These are phyloP conservation scores for Trichosphaerium sp. DNA, from an alignment of 78 protist species.

Conservation along the genomic window DNA sequence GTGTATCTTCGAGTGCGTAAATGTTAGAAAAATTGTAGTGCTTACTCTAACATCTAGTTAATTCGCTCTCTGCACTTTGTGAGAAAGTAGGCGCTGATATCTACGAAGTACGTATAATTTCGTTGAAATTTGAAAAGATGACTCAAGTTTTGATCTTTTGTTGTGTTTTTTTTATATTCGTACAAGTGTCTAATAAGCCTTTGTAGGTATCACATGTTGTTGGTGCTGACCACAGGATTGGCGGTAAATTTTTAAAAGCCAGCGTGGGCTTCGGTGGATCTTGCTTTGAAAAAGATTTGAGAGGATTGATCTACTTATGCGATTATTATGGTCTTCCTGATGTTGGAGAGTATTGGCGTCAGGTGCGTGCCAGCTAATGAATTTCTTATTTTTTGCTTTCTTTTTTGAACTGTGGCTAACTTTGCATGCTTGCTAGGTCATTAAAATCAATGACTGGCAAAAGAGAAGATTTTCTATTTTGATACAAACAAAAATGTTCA, in stretches of 20 bases:
- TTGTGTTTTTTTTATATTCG: too few species aligned
- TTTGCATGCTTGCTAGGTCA: slow-evolving; percentile 15
- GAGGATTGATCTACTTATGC: slow-evolving; percentile 84
- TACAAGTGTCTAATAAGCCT: too few species aligned
- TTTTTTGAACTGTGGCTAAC: background rate
- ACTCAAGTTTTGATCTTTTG: too few species aligned
- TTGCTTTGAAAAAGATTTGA: slow-evolving; percentile 92
- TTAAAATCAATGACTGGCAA: slow-evolving; percentile 79
- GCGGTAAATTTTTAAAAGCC: slow-evolving; percentile 69
- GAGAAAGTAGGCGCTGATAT: slow-evolving; percentile 92
- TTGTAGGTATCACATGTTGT: slow-evolving; percentile 67
- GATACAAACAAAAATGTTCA: slow-evolving; percentile 57
- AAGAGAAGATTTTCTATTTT: slow-evolving; percentile 70
- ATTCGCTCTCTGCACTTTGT: slow-evolving; percentile 76
- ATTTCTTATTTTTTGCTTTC: background rate
- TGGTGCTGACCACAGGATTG: slow-evolving; percentile 76
- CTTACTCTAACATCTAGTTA: too few species aligned
- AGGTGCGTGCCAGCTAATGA: background rate
- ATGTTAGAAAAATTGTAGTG: too few species aligned
- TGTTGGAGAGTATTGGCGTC: slow-evolving; percentile 89
- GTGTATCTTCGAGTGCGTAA: slow-evolving; percentile 87
- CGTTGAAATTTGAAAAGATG: background rate
- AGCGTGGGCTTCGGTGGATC: slow-evolving; percentile 80
- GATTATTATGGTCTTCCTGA: slow-evolving; percentile 40
- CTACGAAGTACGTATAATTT: slow-evolving; percentile 20